phyloP scores from a whole-genome alignment of 768 basidiomycete species.

The Thelephora ganbajun region DNA sequence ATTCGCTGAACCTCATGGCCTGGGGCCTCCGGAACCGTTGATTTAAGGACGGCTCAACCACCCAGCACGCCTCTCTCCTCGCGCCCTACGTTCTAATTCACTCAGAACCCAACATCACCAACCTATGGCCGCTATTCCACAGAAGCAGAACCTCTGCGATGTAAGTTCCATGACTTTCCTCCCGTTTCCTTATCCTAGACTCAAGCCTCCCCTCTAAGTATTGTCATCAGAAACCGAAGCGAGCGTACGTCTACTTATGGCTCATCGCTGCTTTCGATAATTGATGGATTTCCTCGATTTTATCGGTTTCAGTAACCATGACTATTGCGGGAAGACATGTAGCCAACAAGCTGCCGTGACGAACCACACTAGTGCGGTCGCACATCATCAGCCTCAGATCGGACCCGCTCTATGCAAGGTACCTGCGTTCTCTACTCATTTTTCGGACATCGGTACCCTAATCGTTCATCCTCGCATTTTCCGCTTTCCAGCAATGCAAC shows the following conservation, averaged over 20 bases:
- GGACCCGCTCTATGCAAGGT: slow-evolving; percentile 2
- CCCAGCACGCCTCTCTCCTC: too few relatives aligned
- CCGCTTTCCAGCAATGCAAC: slow-evolving; percentile 5
- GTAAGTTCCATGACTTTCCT: too few relatives aligned
- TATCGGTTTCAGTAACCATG: slow-evolving; percentile 24
- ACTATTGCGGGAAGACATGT: slow-evolving; percentile 55
- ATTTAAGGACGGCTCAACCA: too few relatives aligned
- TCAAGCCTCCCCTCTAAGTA: slow-evolving; percentile 9
- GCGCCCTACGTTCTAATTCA: too few relatives aligned
- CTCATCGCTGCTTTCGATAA: neutral
- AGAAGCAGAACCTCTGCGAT: too few relatives aligned
- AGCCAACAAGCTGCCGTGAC: slow-evolving; percentile 28
- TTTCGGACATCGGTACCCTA: neutral
- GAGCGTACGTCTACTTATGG: slow-evolving; percentile 10
- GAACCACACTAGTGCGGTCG: neutral
- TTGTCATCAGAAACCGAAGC: slow-evolving; percentile 48
- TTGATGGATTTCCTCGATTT: neutral
- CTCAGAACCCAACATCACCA: too few relatives aligned
- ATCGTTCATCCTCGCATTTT: neutral
- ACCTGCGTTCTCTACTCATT: neutral
- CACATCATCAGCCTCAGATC: neutral
- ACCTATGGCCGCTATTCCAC: too few relatives aligned
- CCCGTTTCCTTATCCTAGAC: too few relatives aligned
- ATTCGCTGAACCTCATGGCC: too few relatives aligned
- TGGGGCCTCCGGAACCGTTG: too few relatives aligned